Percentiles rank a stretch among this genome's conserved stretches.
Evolutionary conservation across 176 grass and related monocot species (phyloP).

Genomic region (Zea luxurians): DNA sequence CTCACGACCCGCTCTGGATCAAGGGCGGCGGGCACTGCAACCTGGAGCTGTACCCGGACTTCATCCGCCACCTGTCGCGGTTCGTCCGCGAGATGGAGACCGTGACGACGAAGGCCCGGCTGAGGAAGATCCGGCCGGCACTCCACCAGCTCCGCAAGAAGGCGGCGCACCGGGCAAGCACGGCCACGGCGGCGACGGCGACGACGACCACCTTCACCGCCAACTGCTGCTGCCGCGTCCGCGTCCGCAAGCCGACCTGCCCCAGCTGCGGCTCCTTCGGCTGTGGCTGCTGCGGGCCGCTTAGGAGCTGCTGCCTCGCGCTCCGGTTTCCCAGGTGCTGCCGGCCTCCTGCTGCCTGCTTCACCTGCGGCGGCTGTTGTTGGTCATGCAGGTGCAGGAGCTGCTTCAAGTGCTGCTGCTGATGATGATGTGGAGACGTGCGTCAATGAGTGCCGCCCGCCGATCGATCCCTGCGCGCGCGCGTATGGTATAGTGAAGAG

Average conservation of each 20-base stretch:
- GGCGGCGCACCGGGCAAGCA: constrained; percentile 1
- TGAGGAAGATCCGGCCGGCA: constrained; percentile 84
- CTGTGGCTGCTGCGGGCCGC: constrained; percentile 35
- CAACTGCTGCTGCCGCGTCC: constrained; percentile 79
- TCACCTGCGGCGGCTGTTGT: constrained; percentile 25
- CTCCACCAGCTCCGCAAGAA: constrained; percentile 50
- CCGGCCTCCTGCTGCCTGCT: constrained; percentile 14
- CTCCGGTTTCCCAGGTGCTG: constrained; percentile 29
- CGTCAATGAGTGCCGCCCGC: background rate
- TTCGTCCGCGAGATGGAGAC: constrained; percentile 88
- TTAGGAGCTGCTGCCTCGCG: constrained; percentile 27
- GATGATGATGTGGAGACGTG: constrained; percentile 38
- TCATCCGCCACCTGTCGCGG: constrained; percentile 81
- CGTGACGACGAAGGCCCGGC: constrained; percentile 62
- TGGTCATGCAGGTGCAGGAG: constrained; percentile 36
- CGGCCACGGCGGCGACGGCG: constrained; percentile 59
- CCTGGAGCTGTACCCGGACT: constrained; percentile 93
- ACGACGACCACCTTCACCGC: constrained; percentile 77
- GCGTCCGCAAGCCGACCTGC: constrained; percentile 68
- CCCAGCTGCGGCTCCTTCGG: constrained; percentile 44
- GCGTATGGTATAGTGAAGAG: constrained; percentile 39
- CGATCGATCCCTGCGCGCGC: background rate
- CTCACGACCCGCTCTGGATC: constrained; percentile 96
- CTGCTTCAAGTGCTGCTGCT: constrained; percentile 52
- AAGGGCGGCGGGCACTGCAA: constrained; percentile 99